Percentiles rank a stretch among this genome's conserved stretches.
These are phyloP conservation scores for Wickerhamiella alocasiicola DNA, from an alignment of 805 yeast genomes.

Conservation along the genomic window DNA sequence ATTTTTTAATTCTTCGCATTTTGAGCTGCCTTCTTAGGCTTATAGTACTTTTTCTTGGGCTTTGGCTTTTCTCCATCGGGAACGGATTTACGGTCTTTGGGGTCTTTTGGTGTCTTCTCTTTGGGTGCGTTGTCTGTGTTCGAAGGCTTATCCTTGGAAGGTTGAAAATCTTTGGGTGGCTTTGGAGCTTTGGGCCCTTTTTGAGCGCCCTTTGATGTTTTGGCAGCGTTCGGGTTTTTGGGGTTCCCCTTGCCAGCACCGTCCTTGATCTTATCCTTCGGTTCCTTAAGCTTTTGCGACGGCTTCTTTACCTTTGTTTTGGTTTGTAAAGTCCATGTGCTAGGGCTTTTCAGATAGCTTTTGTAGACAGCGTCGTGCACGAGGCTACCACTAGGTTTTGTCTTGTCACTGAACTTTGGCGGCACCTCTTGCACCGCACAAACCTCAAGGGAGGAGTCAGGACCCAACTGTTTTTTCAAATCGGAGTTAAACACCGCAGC, in stretches of 20 bases:
- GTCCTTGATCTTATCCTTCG: background rate
- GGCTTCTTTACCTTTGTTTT: background rate
- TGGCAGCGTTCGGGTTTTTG: too few relatives aligned
- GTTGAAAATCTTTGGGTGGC: background rate
- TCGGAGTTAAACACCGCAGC: background rate
- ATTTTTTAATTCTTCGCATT: background rate
- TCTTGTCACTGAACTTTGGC: background rate
- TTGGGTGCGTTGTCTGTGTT: background rate
- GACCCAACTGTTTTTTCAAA: slow-evolving; percentile 1
- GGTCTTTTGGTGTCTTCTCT: background rate
- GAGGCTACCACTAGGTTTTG: background rate
- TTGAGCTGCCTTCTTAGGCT: background rate
- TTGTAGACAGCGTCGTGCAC: background rate
- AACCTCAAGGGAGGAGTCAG: background rate
- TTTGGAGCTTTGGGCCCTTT: background rate
- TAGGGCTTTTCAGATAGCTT: background rate
- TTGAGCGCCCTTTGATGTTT: too few relatives aligned
- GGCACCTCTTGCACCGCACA: slow-evolving; percentile 2
- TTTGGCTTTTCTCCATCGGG: background rate
- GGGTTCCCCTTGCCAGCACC: too few relatives aligned
- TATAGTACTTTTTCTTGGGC: background rate
- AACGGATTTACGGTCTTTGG: background rate
- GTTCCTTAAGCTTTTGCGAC: background rate
- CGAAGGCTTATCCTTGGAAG: background rate
- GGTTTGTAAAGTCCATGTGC: background rate